Conservation (phyloP, 192 early-diverging fungal genomes). For the Podila epigama region DNA sequence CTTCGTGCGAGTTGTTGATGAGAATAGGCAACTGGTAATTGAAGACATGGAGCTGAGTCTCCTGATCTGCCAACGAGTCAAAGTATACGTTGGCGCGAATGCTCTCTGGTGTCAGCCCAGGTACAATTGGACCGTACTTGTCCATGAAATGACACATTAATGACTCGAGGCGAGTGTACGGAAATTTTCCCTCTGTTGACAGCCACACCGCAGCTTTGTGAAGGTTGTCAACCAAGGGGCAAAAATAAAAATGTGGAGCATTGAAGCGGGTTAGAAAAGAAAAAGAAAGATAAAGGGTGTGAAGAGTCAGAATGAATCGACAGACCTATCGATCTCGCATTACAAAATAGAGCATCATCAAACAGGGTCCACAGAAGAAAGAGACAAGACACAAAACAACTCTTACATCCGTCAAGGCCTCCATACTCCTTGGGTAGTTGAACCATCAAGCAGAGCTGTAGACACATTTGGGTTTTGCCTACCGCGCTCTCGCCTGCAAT, state of each 20-base stretch:
- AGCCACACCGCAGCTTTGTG: conserved; percentile 68
- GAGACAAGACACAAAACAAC: background rate
- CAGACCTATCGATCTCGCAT: background rate
- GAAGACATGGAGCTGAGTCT: conserved; percentile 76
- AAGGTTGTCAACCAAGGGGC: background rate
- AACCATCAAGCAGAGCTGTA: conserved; percentile 79
- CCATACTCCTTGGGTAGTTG: conserved; percentile 67
- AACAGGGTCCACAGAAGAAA: no score
- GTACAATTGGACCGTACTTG: conserved; percentile 17
- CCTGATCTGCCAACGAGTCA: conserved; percentile 70
- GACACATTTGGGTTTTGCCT: conserved; percentile 88
- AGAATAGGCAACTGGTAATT: conserved; percentile 77
- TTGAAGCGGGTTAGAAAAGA: background rate
- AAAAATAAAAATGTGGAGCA: background rate
- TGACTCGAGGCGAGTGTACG: conserved; percentile 62
- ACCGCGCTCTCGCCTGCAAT: conserved; percentile 79
- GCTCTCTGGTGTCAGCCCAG: conserved; percentile 21
- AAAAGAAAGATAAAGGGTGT: conserved; percentile 3
- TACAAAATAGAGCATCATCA: background rate
- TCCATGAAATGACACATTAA: conserved; percentile 48
- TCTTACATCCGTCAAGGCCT: conserved; percentile 65
- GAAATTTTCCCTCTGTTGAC: conserved; percentile 76
- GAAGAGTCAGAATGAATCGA: background rate
- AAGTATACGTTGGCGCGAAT: conserved; percentile 65
- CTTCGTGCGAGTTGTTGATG: conserved; percentile 17